phyloP scores from a whole-genome alignment of 768 basidiomycete genomes.

The Auricularia auricula-judae region DNA sequence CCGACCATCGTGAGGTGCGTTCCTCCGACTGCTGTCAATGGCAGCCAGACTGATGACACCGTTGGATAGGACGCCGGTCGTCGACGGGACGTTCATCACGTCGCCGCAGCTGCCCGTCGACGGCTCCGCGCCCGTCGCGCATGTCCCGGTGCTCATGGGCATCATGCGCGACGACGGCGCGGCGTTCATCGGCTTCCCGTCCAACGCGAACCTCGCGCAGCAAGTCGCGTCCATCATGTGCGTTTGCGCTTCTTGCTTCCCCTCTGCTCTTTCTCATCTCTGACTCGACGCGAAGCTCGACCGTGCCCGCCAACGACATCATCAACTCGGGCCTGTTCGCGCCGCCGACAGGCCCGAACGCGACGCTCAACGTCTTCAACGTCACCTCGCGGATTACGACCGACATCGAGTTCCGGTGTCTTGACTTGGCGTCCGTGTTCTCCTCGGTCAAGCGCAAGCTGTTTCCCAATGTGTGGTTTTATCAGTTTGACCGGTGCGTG shows the following conservation, averaged over 20 bases:
- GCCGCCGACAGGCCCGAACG: slow-evolving; percentile 23
- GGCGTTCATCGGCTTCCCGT: slow-evolving; percentile 32
- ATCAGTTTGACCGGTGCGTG: slow-evolving; percentile 35
- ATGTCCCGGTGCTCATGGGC: slow-evolving; percentile 37
- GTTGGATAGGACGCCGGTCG: slow-evolving; percentile 26
- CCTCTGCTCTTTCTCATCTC: slow-evolving; percentile 1
- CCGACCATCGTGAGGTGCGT: slow-evolving; percentile 22
- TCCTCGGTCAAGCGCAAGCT: slow-evolving; percentile 30
- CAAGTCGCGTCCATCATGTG: not conserved
- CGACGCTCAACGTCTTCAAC: slow-evolving; percentile 34
- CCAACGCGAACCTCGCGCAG: slow-evolving; percentile 2
- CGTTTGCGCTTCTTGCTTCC: too few species aligned
- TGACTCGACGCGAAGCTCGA: slow-evolving; percentile 9
- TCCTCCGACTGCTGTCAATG: slow-evolving; percentile 1
- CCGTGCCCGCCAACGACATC: slow-evolving; percentile 11
- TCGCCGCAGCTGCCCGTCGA: slow-evolving; percentile 27
- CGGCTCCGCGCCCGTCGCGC: slow-evolving; percentile 28
- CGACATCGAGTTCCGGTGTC: slow-evolving; percentile 35
- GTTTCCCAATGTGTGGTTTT: slow-evolving; percentile 32
- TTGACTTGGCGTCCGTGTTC: slow-evolving; percentile 39
- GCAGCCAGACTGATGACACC: not conserved
- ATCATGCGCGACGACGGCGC: slow-evolving; percentile 42
- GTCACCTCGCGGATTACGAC: slow-evolving; percentile 33
- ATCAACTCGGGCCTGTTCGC: slow-evolving; percentile 31
- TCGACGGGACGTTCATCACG: slow-evolving; percentile 37